Evolutionary conservation across 2,329 filamentous ascomycete genomes (phyloP).

Genomic region (Chrysoporthe austroafricana): DNA sequence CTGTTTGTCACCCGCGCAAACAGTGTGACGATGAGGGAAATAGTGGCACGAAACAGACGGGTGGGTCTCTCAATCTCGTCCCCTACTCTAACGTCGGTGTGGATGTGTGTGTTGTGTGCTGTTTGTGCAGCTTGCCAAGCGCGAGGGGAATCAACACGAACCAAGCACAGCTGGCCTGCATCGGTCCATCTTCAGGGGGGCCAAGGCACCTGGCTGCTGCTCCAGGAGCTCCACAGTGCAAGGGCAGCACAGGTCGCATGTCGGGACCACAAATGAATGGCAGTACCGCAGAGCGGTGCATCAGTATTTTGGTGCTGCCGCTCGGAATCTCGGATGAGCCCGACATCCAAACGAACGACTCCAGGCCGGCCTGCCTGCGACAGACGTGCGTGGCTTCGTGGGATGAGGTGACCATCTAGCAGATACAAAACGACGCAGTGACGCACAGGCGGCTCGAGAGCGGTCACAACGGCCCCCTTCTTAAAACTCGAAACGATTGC

Average conservation of each 20-base stretch:
- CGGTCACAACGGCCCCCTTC: too few species aligned
- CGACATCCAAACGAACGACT: neutral
- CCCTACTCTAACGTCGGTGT: neutral
- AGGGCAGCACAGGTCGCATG: conserved; percentile 5
- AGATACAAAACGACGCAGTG: too few species aligned
- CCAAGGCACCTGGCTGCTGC: conserved; percentile 1
- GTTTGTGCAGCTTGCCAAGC: conserved; percentile 20
- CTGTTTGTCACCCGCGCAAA: neutral
- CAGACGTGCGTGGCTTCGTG: too few species aligned
- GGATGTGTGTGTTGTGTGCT: conserved; percentile 13
- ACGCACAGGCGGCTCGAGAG: too few species aligned
- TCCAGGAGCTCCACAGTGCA: conserved; percentile 1
- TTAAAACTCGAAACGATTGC: too few species aligned
- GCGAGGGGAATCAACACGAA: neutral
- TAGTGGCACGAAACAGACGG: conserved; percentile 7
- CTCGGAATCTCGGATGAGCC: conserved; percentile 10
- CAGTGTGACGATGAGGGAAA: conserved; percentile 5
- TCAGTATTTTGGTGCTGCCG: conserved; percentile 7
- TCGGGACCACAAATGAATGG: neutral
- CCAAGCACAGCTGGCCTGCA: neutral
- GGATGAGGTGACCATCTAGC: too few species aligned
- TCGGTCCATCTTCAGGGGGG: neutral
- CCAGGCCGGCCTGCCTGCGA: too few species aligned
- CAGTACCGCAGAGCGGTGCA: neutral
- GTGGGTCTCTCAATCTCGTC: conserved; percentile 25